Percentiles rank a stretch among this genome's conserved stretches.
Conservation (phyloP, 129 eudicot species). For the Flaveria brownii region DNA sequence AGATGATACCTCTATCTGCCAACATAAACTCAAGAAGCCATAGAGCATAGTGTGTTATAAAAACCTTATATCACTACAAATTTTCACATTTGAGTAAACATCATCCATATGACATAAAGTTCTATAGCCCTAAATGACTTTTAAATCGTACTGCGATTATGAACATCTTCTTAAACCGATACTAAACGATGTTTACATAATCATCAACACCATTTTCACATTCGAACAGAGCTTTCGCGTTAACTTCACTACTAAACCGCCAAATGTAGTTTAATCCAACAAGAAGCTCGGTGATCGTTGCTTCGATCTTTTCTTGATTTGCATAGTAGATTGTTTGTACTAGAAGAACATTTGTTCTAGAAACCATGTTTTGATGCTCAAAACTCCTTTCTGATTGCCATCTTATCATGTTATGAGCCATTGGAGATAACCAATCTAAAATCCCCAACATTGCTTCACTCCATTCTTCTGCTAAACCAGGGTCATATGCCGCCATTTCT, state of each 20-base stretch:
- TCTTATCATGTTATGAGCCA: conserved; percentile 79
- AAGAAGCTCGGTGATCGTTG: conserved; percentile 65
- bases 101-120: conserved; percentile 27
- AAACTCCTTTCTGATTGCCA: conserved; percentile 85
- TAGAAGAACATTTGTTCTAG: conserved; percentile 60
- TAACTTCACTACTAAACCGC: conserved; percentile 71
- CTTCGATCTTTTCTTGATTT: conserved; percentile 69
- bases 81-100: conserved; percentile 22
- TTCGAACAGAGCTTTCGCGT: conserved; percentile 52
- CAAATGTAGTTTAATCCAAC: conserved; percentile 85
- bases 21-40: conserved; percentile 3
- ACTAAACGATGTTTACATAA: conserved; percentile 35
- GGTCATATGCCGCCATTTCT: conserved; percentile 43
- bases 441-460: conserved; percentile 62
- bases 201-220: conserved; percentile 53
- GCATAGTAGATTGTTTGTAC: conserved; percentile 80
- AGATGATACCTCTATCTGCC: background rate
- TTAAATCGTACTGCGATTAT: background rate
- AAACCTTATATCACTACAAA: conserved; percentile 21
- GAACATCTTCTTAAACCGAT: conserved; percentile 1
- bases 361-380: conserved; percentile 67
- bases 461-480: conserved; percentile 75
- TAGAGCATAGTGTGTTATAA: background rate
- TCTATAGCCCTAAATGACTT: conserved; percentile 22
- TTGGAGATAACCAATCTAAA: conserved; percentile 74